Evolutionary conservation across 164 flowering plant genomes (phyloP), one percentile per base, ranked within the genome.

Genomic region (Tetracentron sinense): DNA sequence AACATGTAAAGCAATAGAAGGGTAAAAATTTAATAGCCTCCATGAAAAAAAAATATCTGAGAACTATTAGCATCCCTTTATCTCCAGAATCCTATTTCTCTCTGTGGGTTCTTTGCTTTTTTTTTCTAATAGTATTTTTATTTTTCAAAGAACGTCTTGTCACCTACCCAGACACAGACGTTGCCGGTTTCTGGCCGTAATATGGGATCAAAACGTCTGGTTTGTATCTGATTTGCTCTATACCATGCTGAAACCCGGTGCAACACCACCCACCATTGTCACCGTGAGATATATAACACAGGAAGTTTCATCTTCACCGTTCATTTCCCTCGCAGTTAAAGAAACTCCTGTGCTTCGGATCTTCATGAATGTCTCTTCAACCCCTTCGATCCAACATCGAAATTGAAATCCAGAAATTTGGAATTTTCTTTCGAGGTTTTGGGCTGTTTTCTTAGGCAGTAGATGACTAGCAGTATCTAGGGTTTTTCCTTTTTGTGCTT

Each of bases 221-320:
- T n/a, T n/a, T n/a, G n/a, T n/a, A 38, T 4, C 44, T 38, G 38
- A 33, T 38, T 8, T 16, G 11, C 14, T 3, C 12, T 49, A 20
- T 49, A 49, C 53, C 6, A 62, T 72, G 69, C 31, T 26, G 23
- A 56, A 52, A 33, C 56, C 54, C 27, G 62, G 65, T 72, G 66
- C 74, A 72, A 58, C 60, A 64, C 57, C 62, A 55, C 75, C 44
- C 65, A 49, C 21, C 6, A 20, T 5, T 3, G 8, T 49, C 8
- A 6, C 2, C 25, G 6, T n/a, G 22, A 49, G 25, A 17, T 17
- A 20, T 7, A 21, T 20, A 4, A 47, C 6, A 49, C 4, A 7
- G 23, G 26, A 21, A 7, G 11, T 49, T 21, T n/a, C 51, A 47
- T n/a, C 26, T 49, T 12, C 26, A 49, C 14, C 12, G 53, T 49